These are phyloP conservation scores for Colletotrichum truncatum DNA, from an alignment of 2,329 filamentous ascomycete genomes.

Conservation along the genomic window DNA sequence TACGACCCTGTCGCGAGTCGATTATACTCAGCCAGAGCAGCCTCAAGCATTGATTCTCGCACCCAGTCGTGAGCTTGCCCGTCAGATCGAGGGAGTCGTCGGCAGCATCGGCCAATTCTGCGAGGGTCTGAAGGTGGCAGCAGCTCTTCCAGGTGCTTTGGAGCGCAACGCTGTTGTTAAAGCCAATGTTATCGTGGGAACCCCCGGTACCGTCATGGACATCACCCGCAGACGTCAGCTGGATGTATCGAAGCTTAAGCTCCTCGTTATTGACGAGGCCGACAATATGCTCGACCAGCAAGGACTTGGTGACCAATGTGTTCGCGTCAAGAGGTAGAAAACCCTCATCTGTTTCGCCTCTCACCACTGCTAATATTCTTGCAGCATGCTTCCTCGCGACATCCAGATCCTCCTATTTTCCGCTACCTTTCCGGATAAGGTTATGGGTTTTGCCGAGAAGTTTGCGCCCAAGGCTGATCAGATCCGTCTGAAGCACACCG, in stretches of 20 bases:
- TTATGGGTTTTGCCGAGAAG: constrained; percentile 82
- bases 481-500: constrained; percentile 87
- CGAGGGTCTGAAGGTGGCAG: constrained; percentile 76
- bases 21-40: constrained; percentile 71
- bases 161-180: constrained; percentile 75
- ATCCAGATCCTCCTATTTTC: constrained; percentile 96
- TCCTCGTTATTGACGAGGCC: constrained; percentile 94
- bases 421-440: constrained; percentile 88
- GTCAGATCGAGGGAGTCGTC: constrained; percentile 91
- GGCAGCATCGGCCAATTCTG: constrained; percentile 86
- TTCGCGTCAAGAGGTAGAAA: constrained; percentile 84
- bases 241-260: constrained; percentile 75
- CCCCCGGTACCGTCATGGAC: constrained; percentile 92
- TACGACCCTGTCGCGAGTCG: constrained; percentile 87
- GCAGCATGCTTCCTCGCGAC: constrained; percentile 74
- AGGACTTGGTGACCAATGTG: constrained; percentile 93
- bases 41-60: constrained; percentile 92
- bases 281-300: constrained; percentile 99
- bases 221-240: constrained; percentile 81
- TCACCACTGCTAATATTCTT: constrained; percentile 39
- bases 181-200: constrained; percentile 88
- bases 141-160: constrained; percentile 83
- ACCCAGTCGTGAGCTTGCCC: constrained; percentile 91
- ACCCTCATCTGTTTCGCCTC: neutral
- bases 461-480: constrained; percentile 90